phyloP scores from a whole-genome alignment of 148 eudicot genomes.

The Cornus florida region DNA sequence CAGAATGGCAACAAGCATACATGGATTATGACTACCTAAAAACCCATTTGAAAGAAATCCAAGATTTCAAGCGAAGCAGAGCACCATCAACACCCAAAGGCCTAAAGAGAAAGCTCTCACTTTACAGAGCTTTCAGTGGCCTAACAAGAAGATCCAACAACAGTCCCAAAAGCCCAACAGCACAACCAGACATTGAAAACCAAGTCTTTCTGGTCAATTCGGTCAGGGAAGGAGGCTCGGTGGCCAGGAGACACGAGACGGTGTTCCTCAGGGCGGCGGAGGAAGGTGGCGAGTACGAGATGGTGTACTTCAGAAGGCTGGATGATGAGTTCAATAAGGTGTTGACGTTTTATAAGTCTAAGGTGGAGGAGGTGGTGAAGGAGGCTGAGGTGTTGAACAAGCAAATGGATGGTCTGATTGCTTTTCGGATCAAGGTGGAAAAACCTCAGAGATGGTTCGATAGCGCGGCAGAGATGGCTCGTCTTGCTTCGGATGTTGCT shows the following conservation, averaged over 20 bases:
- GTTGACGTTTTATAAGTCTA: slow-evolving; percentile 25
- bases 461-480: neutral
- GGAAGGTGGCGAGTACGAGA: slow-evolving; percentile 34
- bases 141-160: neutral
- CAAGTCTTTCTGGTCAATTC: slow-evolving; percentile 27
- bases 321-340: slow-evolving; percentile 48
- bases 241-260: slow-evolving; percentile 4
- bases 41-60: slow-evolving; percentile 22
- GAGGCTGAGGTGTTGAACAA: slow-evolving; percentile 28
- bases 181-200: slow-evolving; percentile 17
- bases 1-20: slow-evolving; percentile 45
- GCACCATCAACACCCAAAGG: neutral
- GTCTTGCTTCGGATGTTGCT: slow-evolving; percentile 7
- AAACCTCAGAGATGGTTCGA: slow-evolving; percentile 10
- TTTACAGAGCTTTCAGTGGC: slow-evolving; percentile 43
- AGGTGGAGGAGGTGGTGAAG: slow-evolving; percentile 27
- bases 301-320: slow-evolving; percentile 31
- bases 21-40: slow-evolving; percentile 39
- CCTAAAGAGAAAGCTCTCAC: slow-evolving; percentile 18
- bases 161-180: neutral
- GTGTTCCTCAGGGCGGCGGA: slow-evolving; percentile 25
- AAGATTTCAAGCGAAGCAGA: neutral
- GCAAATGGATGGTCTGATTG: slow-evolving; percentile 48
- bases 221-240: neutral
- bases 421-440: slow-evolving; percentile 33